Evolutionary conservation across 441 rosid genomes (phyloP), one percentile per base, ranked within the genome.

Genomic region (Bocquillonia castaneifolia): DNA sequence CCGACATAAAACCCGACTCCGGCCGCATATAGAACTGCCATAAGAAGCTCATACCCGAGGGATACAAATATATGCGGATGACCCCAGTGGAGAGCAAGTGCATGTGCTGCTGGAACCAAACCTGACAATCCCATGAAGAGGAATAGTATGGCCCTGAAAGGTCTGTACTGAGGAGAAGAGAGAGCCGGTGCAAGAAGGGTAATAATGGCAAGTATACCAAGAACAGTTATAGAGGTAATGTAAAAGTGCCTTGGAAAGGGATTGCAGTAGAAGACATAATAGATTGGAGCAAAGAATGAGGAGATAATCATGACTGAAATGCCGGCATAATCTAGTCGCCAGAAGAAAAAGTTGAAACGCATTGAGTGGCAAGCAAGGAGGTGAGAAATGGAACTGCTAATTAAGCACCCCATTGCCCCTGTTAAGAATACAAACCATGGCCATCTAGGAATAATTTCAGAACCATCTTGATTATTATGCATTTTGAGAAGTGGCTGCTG

Each of bases 261-360:
- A 70, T 87, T 72, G 77, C 97, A 89, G 59, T 76, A 79, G 85
- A 93, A 93, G 31, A 79, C 79, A 67, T 93, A 93, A 69, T 91
- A 93, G 76, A 93, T 79, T 6, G 95, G 97, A 14, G 96, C 93
- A 22, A 83, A 83, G 85, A 91, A 93, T 28, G 99, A 88, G 58
- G 78, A 79, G 61, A 93, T 82, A 18, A 93, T 91, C 97, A 91
- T 89, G 13, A 88, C 81, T 13, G 93, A 88, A 74, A 93, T 91
- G 57, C 99, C 99, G 0, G 97, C 93, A 9, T 93, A 93, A 75
- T 93, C 97, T 0, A 93, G 82, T 47, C 95, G 93, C 99, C 99
- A 91, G 72, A 93, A 91, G 90, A 91, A 86, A 84, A 81, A 75
- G 82, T 74, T 81, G 81, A 79, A 87, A 63, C 80, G 79, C 72